These are phyloP conservation scores for Teratosphaeria epicoccoides DNA, from an alignment of 2,329 filamentous ascomycete species.

Conservation along the genomic window DNA sequence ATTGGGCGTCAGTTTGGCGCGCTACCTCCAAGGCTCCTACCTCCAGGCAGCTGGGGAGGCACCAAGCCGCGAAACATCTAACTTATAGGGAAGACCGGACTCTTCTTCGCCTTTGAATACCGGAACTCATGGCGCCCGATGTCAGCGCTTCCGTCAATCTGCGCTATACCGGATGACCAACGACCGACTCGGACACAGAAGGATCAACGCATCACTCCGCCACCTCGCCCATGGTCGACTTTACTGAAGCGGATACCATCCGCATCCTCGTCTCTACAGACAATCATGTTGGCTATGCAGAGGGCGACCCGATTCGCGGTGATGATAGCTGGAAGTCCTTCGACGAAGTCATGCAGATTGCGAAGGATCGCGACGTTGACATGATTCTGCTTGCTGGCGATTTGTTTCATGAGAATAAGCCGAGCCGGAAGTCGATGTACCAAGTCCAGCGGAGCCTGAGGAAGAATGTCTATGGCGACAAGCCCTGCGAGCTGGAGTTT, in stretches of 20 bases:
- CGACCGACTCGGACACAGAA: too few relatives aligned
- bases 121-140: too few relatives aligned
- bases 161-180: too few relatives aligned
- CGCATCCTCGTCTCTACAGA: constrained; percentile 90
- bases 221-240: background rate
- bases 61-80: too few relatives aligned
- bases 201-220: background rate
- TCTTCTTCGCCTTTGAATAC: constrained; percentile 1
- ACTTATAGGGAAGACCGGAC: too few relatives aligned
- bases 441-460: constrained; percentile 93
- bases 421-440: constrained; percentile 88
- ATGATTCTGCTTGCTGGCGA: constrained; percentile 95
- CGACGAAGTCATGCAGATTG: constrained; percentile 86
- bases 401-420: constrained; percentile 96
- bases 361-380: constrained; percentile 80
- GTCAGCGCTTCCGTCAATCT: too few relatives aligned
- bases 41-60: too few relatives aligned
- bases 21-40: too few relatives aligned
- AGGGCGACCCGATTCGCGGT: constrained; percentile 85
- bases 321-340: constrained; percentile 96
- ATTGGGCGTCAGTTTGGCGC: background rate
- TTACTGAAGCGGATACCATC: constrained; percentile 64
- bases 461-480: constrained; percentile 88
- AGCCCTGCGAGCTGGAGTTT: constrained; percentile 89
- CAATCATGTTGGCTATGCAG: constrained; percentile 94